Evolutionary conservation across 495 filamentous ascomycete species (phyloP), one percentile per base, ranked within the genome.

Genomic region (Lasiosphaeriaceae sp.): DNA sequence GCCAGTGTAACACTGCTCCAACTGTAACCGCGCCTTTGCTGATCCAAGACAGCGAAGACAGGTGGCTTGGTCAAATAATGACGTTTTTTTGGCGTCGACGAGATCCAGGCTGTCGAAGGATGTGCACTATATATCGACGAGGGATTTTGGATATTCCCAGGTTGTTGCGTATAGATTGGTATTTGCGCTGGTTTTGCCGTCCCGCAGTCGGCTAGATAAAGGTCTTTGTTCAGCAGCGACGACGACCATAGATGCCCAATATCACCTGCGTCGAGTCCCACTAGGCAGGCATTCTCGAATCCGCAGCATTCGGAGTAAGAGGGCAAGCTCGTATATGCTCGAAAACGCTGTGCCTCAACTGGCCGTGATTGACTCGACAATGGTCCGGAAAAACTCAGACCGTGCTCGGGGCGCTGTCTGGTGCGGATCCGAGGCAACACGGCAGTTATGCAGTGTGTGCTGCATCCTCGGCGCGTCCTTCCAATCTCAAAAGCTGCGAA

Each of bases 121-220:
- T 14, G 39, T 11, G 39, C 39, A 43, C 8, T 43, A 43, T 43
- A 43, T 4, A 43, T 43, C 39, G 39, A n/a, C 39, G 39, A 43
- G 39, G 39, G 39, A 43, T 43, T 43, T 43, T 43, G 39, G 39
- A 43, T 43, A 43, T 43, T 43, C 39, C 39, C 39, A 43, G 39
- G 14, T 16, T n/a, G 39, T 43, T 43, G 39, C 39, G 39, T 17
- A 43, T 43, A 43, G 39, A 43, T 43, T 43, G 39, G n/a, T 12
- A 11, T 4, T n/a, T 43, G 39, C 16, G n/a, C 39, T 16, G 5
- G 14, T 43, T 43, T 43, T 43, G 12, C 39, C 39, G 39, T 43
- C n/a, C 39, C 39, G 39, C 39, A 11, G 39, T 12, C 39, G 39
- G 39, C 39, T 43, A 43, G 39, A n/a, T 43, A 16, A 14, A 14